Conservation (phyloP, 208 protist genomes). For the Eutreptiella sp. region DNA sequence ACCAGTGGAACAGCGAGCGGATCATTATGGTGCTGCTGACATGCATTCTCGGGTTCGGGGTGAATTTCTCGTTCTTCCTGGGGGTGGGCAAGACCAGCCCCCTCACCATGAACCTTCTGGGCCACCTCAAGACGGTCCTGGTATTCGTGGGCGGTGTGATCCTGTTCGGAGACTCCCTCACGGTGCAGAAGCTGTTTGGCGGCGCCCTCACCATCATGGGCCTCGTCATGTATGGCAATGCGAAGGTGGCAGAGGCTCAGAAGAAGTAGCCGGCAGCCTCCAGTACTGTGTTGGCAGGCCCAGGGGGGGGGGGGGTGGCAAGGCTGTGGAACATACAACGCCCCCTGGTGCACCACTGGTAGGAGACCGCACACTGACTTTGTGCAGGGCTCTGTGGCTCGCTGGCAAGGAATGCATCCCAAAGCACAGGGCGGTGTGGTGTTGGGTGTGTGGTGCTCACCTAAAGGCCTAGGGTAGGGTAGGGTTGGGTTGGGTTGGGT, state of each 20-base stretch:
- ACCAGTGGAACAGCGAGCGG: conserved; percentile 48
- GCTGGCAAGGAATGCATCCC: too few relatives aligned
- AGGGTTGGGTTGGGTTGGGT: too few relatives aligned
- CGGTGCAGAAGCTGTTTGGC: conserved; percentile 41
- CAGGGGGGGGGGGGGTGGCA: too few relatives aligned
- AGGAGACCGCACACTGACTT: too few relatives aligned
- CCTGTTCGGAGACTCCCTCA: conserved; percentile 41
- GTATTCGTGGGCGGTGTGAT: conserved; percentile 59
- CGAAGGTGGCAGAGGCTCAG: conserved; percentile 23
- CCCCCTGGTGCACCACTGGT: too few relatives aligned
- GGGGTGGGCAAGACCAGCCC: conserved; percentile 66
- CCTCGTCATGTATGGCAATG: conserved; percentile 50
- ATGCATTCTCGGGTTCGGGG: conserved; percentile 67
- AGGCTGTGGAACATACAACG: too few relatives aligned
- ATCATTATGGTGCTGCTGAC: conserved; percentile 59
- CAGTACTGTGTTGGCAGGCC: background rate
- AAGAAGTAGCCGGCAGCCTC: background rate
- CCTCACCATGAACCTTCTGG: conserved; percentile 69
- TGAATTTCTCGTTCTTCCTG: conserved; percentile 79
- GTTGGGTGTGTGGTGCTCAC: too few relatives aligned
- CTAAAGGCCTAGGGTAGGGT: too few relatives aligned
- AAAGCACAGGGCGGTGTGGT: too few relatives aligned
- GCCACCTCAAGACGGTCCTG: conserved; percentile 66
- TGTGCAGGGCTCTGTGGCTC: too few relatives aligned
- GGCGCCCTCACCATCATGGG: conserved; percentile 52